Percentiles rank a stretch among this genome's conserved stretches.
Evolutionary conservation across 805 yeast species (phyloP).

Genomic region (Tetrapisispora fleetii): DNA sequence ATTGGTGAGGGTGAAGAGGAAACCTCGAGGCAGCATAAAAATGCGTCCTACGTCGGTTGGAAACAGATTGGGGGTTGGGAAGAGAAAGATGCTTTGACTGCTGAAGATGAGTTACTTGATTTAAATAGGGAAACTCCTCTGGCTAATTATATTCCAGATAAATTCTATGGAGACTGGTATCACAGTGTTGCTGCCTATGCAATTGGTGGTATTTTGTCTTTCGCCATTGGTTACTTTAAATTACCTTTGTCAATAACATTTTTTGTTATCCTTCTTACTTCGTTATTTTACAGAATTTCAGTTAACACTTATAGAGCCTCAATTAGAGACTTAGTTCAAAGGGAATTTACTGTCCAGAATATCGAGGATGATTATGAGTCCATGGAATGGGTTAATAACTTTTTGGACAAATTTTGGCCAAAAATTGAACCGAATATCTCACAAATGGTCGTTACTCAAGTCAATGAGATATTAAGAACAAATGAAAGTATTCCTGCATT

Average conservation of each 20-base stretch:
- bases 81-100: conserved; percentile 50
- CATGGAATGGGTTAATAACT: conserved; percentile 89
- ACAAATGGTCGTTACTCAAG: conserved; percentile 76
- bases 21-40: conserved; percentile 11
- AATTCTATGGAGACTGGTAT: conserved; percentile 90
- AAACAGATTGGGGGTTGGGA: conserved; percentile 87
- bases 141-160: conserved; percentile 67
- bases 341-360: conserved; percentile 70
- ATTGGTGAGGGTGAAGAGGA: conserved; percentile 11
- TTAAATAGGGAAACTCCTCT: conserved; percentile 62
- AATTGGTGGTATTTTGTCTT: conserved; percentile 60
- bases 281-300: conserved; percentile 73
- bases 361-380: conserved; percentile 87
- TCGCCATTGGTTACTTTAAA: conserved; percentile 66
- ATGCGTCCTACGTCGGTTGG: conserved; percentile 82
- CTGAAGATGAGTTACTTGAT: conserved; percentile 65
- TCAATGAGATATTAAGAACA: conserved; percentile 70
- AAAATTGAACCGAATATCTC: conserved; percentile 83
- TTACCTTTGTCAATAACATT: conserved; percentile 77
- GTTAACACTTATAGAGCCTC: conserved; percentile 66
- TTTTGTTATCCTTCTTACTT: conserved; percentile 50
- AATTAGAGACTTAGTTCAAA: conserved; percentile 71
- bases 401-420: conserved; percentile 86
- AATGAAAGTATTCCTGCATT: conserved; percentile 71
- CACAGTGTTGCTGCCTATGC: conserved; percentile 72